phyloP scores from a whole-genome alignment of 73 alveolate genomes.

The Paramecium tetraurelia region DNA sequence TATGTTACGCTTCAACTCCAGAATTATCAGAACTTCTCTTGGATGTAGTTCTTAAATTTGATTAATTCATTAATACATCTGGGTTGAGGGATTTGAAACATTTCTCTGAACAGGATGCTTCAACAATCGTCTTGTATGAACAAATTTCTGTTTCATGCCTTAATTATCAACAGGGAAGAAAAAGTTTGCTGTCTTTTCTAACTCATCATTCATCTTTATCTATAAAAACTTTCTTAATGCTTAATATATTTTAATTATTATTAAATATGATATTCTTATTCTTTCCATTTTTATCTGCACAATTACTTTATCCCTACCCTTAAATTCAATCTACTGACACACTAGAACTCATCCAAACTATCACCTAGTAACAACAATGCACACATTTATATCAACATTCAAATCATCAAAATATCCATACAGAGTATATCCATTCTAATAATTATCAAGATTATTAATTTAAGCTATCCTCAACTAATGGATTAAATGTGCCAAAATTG shows the following conservation, averaged over 20 bases:
- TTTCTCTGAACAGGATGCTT: not conserved
- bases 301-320: not conserved
- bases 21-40: not conserved
- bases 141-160: not conserved
- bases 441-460: not conserved
- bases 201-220: not conserved
- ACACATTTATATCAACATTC: not conserved
- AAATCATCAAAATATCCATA: not conserved
- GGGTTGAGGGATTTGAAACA: conserved; percentile 4
- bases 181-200: conserved; percentile 37
- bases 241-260: not conserved
- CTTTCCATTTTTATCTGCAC: not conserved
- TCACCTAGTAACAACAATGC: not conserved
- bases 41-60: not conserved
- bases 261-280: not conserved
- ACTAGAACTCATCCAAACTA: not conserved
- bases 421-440: not conserved
- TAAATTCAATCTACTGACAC: not conserved
- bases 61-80: not conserved
- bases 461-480: not conserved
- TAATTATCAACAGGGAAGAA: not conserved
- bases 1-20: not conserved
- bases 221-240: not conserved
- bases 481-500: not conserved
- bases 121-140: not conserved